A percentile compares a stretch with the other conserved stretches of the same genome.
phyloP scores from a whole-genome alignment of 805 yeast genomes.

The Yarrowia osloensis region DNA sequence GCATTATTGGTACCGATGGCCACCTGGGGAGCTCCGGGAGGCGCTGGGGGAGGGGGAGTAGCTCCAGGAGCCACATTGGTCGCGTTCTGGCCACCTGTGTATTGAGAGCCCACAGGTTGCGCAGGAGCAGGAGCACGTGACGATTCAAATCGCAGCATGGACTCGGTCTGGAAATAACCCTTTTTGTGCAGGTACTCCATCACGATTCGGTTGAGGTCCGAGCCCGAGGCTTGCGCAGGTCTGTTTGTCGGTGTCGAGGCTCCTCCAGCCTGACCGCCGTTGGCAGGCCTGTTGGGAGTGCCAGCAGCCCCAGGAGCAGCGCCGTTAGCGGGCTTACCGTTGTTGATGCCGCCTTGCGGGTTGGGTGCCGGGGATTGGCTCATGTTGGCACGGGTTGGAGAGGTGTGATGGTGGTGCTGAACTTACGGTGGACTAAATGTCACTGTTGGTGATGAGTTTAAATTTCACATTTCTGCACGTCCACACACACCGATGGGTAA shows the following conservation, averaged over 20 bases:
- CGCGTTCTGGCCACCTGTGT: constrained; percentile 35
- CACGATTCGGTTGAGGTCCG: constrained; percentile 88
- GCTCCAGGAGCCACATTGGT: constrained; percentile 16
- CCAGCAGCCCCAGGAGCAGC: constrained; percentile 24
- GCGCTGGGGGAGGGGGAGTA: constrained; percentile 32
- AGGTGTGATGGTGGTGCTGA: constrained; percentile 1
- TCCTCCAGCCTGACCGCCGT: constrained; percentile 22
- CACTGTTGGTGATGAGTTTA: constrained; percentile 23
- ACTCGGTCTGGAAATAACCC: constrained; percentile 93
- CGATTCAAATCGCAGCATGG: constrained; percentile 82
- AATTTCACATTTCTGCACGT: constrained; percentile 3
- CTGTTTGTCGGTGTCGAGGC: constrained; percentile 18
- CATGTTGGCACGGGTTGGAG: constrained; percentile 1
- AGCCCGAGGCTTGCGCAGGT: constrained; percentile 40
- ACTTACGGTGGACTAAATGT: neutral
- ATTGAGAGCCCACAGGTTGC: constrained; percentile 33
- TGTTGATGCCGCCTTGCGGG: constrained; percentile 23
- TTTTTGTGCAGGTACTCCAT: constrained; percentile 89
- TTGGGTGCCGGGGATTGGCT: constrained; percentile 30
- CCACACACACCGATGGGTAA: neutral
- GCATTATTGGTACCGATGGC: constrained; percentile 42
- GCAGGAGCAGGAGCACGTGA: constrained; percentile 42
- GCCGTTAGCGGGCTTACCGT: constrained; percentile 29
- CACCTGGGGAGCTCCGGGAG: constrained; percentile 28
- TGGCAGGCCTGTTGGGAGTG: constrained; percentile 20